Evolutionary conservation across 805 yeast species (phyloP), one percentile per base, ranked within the genome.

Genomic region (Kluyveromyces siamensis): DNA sequence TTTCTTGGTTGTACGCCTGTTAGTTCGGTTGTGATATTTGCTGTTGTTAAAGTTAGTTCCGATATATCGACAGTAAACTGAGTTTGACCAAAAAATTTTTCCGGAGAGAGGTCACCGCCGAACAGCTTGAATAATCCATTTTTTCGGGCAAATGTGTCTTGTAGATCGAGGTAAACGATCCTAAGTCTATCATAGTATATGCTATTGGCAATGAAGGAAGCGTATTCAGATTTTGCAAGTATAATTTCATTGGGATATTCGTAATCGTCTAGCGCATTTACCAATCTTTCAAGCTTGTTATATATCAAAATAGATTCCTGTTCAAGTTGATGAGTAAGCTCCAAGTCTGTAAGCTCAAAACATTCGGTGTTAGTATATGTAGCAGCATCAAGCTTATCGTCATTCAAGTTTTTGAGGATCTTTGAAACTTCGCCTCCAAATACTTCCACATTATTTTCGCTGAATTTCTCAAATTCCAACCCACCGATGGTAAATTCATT

Each of bases 381-480:
- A 21, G 27, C 14, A 21, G 9, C 2, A 13, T 21, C 46, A 14
- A 33, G 18, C 13, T 30, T 50, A 6, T 58, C 58, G 16, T 52
- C 56, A 13, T 50, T 30, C 8, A 30, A 30, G 35, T 30, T 51
- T 19, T 52, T 50, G 14, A 63, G 50, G 30, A 50, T 52, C 36
- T 56, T 51, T 52, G 60, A 45, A 16, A 62, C 48, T 43, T 65
- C 67, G 18, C 60, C 50, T 9, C 66, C 67, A 50, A 63, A 64
- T 2, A 62, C 49, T 36, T 62, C 67, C 2, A 60, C 52, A 43
- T 63, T 64, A 43, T 64, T 61, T 41, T 62, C 62, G 2, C 61
- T 57, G 33, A 63, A 47, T 37, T 60, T 60, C 49, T 62, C 67
- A 50, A 63, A 65, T 49, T 60, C 67, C 41, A 65, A 46, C 21